phyloP scores from a whole-genome alignment of 2,329 filamentous ascomycete species.

The Pseudopyricularia javanii region DNA sequence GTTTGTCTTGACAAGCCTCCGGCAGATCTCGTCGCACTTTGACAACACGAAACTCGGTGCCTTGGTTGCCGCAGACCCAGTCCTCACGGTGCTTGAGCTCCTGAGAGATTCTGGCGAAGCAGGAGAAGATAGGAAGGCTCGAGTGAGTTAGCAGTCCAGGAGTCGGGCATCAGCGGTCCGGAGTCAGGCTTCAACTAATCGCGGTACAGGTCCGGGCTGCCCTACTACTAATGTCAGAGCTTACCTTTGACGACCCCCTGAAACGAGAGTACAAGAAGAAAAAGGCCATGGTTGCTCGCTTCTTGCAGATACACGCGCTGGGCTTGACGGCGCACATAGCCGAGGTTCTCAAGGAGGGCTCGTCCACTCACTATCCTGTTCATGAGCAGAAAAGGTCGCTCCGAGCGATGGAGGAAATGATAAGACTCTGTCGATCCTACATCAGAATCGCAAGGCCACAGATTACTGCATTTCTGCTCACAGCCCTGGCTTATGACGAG shows the following conservation, averaged over 20 bases:
- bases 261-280: conserved; percentile 28
- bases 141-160: conserved; percentile 32
- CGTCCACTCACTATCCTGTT: conserved; percentile 37
- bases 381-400: conserved; percentile 68
- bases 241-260: conserved; percentile 8
- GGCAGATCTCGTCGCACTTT: conserved; percentile 59
- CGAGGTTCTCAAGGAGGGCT: conserved; percentile 60
- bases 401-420: conserved; percentile 77
- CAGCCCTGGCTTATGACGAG: conserved; percentile 61
- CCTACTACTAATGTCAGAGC: conserved; percentile 29
- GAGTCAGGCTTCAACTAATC: conserved; percentile 12
- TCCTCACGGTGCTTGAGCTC: conserved; percentile 66
- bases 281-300: conserved; percentile 51
- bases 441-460: conserved; percentile 76
- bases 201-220: conserved; percentile 37
- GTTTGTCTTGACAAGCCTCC: conserved; percentile 56
- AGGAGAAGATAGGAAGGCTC: conserved; percentile 38
- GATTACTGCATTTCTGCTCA: conserved; percentile 87
- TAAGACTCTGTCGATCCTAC: conserved; percentile 60
- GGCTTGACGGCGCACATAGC: conserved; percentile 78
- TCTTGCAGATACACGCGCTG: conserved; percentile 73
- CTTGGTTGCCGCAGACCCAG: conserved; percentile 63
- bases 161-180: neutral
- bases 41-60: conserved; percentile 51
- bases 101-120: conserved; percentile 67